A percentile compares a stretch with the other conserved stretches of the same genome.
Evolutionary conservation across 176 grass and related monocot species (phyloP).

Genomic region (barley (Hordeum vulgare)): DNA sequence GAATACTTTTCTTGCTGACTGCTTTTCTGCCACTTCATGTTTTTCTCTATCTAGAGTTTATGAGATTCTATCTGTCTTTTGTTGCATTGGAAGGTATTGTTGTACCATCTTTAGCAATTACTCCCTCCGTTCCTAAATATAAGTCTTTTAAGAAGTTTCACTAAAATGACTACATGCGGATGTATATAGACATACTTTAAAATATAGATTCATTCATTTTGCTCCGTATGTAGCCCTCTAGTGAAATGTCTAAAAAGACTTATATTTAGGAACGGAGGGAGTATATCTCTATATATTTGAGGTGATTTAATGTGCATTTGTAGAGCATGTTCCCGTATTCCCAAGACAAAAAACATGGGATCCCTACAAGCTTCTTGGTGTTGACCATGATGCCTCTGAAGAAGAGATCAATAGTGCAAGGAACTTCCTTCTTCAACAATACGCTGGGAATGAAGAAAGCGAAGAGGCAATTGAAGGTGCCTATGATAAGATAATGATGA

Average conservation of each 20-base stretch:
- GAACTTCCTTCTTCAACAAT: slow-evolving; percentile 72
- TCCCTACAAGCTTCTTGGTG: slow-evolving; percentile 83
- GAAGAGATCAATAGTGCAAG: slow-evolving; percentile 74
- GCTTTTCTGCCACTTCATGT: not conserved
- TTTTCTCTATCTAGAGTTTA: not conserved
- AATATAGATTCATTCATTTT: too few relatives aligned
- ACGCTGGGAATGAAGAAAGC: slow-evolving; percentile 63
- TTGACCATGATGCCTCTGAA: slow-evolving; percentile 67
- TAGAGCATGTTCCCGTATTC: slow-evolving; percentile 52
- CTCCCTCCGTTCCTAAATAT: too few relatives aligned
- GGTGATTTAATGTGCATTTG: slow-evolving; percentile 4
- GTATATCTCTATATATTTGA: not conserved
- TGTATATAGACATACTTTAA: too few relatives aligned
- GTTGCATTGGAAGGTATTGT: not conserved
- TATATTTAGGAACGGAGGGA: too few relatives aligned
- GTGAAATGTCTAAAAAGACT: too few relatives aligned
- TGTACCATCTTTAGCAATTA: not conserved
- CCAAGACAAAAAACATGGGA: slow-evolving; percentile 55
- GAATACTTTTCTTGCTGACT: not conserved
- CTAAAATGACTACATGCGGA: too few relatives aligned
- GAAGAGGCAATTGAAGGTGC: slow-evolving; percentile 85
- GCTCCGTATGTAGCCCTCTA: too few relatives aligned
- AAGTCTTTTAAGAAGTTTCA: too few relatives aligned
- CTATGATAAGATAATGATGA: slow-evolving; percentile 91
- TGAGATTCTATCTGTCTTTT: not conserved